Base-by-base conservation (phyloP, 441 rosid genomes). In the Erodium texanum region DNA sequence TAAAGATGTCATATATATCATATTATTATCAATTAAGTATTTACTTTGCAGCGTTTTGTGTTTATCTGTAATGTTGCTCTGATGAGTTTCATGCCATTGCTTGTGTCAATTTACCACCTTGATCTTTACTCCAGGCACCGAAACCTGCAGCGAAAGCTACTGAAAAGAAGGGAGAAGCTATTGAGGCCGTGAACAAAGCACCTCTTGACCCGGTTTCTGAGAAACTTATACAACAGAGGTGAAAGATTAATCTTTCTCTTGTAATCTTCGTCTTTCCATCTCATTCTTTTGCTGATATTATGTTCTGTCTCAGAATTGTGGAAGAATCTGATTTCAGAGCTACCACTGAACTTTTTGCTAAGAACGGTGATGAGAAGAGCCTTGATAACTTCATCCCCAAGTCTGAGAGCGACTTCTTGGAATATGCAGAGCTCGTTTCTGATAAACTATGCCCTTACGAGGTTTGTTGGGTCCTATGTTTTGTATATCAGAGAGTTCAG, bases 181-280 rank as follows among this genome's bases (percentile, higher is more conserved):
- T 73, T 14, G 82, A 78, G 74, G 65, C 59, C 43, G 76, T 41
- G 19, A 73, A 80, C 70, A 82, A 77, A 75, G 87, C 79, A 67
- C 73, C 76, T 76, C 62, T 86, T 54, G 95, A 90, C 83, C 95
- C 91, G 3, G 70, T 87, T 8, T 81, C 93, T 5, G 89, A 88
- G 84, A 88, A 90, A 67, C 84, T 89, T 71, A 90, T 79, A 74
- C 89, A 88, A 64, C 98, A 92, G 76, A 88, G 96, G 98, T 92
- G 78, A 4, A 27, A 52, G 50, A 56, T 62, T 67, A 54, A 3
- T 67, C 62, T 1, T 27, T 27, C 29, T 4, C 12, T 56, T 4
- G 36, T 24, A 65, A 18, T 7, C 66, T 70, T 66, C n/a, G 32
- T 52, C 16, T 52, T 7, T 7, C 61, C 11, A 54, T 18, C 8